Percentiles rank a stretch among this genome's conserved stretches.
Conservation (phyloP, 345 rosid genomes). For the Brassica cretica region DNA sequence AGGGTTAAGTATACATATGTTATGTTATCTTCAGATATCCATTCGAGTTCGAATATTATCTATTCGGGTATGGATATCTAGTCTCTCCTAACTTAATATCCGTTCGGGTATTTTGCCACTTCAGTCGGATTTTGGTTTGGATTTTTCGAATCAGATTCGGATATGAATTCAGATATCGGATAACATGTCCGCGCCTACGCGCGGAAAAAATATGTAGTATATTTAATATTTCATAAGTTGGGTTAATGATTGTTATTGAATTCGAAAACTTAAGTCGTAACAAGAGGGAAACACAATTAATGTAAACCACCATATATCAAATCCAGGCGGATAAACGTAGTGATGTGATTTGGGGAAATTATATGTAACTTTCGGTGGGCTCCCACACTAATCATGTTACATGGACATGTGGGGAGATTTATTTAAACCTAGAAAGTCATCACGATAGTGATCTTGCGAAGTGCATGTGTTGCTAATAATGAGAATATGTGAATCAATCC, state of each 20-base stretch:
- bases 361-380: conserved; percentile 30
- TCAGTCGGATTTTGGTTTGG: no score
- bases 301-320: conserved; percentile 13
- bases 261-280: conserved; percentile 40
- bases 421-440: conserved; percentile 28
- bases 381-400: conserved; percentile 60
- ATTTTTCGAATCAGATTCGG: no score
- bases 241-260: conserved; percentile 33
- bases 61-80: no score
- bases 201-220: background rate
- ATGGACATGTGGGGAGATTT: conserved; percentile 48
- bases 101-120: no score
- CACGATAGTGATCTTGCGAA: conserved; percentile 38
- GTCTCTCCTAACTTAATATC: no score
- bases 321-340: background rate
- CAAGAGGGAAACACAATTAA: conserved; percentile 42
- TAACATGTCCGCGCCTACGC: no score
- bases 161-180: no score
- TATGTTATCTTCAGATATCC: no score
- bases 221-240: conserved; percentile 21
- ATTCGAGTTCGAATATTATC: no score
- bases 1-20: no score
- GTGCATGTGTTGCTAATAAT: conserved; percentile 51
- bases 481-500: conserved; percentile 45
- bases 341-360: conserved; percentile 6